These are phyloP conservation scores for Xerocomus nothofagi DNA, from an alignment of 1,284 basidiomycete genomes.

Conservation along the genomic window DNA sequence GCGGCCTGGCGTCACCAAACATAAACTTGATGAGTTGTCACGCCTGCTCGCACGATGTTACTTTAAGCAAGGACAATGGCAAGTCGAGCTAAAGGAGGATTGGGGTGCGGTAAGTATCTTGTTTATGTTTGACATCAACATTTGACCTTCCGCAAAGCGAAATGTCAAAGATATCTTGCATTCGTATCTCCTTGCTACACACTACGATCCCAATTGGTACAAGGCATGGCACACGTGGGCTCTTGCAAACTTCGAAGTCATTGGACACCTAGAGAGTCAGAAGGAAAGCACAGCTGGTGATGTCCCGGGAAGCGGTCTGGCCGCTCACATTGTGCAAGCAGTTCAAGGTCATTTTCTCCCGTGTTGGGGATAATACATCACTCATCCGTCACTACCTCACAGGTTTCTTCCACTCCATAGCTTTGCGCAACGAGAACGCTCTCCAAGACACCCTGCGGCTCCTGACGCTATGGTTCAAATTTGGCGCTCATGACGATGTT, in stretches of 20 bases:
- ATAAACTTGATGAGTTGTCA: constrained; percentile 76
- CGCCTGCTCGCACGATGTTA: constrained; percentile 94
- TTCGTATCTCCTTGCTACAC: constrained; percentile 87
- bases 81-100: constrained; percentile 74
- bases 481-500: constrained; percentile 89
- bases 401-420: constrained; percentile 97
- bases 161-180: constrained; percentile 82
- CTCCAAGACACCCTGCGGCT: constrained; percentile 94
- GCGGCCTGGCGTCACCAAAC: constrained; percentile 54
- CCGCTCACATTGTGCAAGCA: constrained; percentile 89
- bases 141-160: constrained; percentile 45
- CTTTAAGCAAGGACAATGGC: constrained; percentile 98
- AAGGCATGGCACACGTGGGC: constrained; percentile 99
- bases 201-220: constrained; percentile 94
- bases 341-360: constrained; percentile 68
- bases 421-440: constrained; percentile 86
- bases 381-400: constrained; percentile 10
- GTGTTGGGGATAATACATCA: background rate
- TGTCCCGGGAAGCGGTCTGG: constrained; percentile 70
- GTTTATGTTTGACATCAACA: constrained; percentile 5
- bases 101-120: constrained; percentile 68
- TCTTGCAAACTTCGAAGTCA: constrained; percentile 93
- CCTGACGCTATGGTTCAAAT: constrained; percentile 98
- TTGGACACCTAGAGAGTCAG: constrained; percentile 78
- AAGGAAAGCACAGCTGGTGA: constrained; percentile 61